Conservation (phyloP, 208 protist genomes). For the Leishmania major region DNA sequence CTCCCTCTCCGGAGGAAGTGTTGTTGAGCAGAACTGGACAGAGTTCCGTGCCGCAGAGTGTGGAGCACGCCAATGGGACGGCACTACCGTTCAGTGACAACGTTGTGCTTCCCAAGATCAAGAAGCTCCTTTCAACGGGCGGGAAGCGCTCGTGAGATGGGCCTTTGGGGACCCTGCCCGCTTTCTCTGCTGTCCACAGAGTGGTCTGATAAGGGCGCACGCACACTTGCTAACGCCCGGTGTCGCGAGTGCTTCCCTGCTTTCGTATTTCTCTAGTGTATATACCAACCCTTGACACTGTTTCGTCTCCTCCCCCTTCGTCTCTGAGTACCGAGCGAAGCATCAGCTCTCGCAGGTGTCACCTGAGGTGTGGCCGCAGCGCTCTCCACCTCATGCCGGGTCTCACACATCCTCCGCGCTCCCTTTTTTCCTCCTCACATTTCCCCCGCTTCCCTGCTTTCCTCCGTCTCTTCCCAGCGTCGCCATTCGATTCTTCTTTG, state of each 20-base stretch:
- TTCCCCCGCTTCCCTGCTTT: neutral
- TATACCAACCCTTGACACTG: neutral
- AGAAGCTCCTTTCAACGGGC: slow-evolving; percentile 27
- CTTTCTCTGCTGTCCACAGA: too few species aligned
- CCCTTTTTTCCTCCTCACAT: neutral
- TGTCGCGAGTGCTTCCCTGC: neutral
- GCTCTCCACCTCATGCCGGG: neutral
- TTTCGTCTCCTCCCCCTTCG: neutral
- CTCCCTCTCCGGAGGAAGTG: slow-evolving; percentile 19
- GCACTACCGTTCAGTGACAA: slow-evolving; percentile 6
- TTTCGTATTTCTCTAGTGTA: neutral
- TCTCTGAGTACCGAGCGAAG: neutral
- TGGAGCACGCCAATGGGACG: neutral
- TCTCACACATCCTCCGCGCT: neutral
- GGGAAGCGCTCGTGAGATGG: slow-evolving; percentile 18
- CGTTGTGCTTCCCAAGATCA: slow-evolving; percentile 48
- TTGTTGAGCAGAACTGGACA: slow-evolving; percentile 9
- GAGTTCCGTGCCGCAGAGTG: slow-evolving; percentile 1
- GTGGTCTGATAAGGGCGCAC: neutral
- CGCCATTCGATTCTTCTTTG: neutral
- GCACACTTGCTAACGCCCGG: neutral
- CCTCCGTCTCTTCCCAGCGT: neutral
- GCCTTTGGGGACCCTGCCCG: neutral
- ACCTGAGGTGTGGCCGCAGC: neutral
- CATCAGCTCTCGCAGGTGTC: neutral